Base-by-base conservation (phyloP, 208 protist species). In the Trypanosoma cruzi region DNA sequence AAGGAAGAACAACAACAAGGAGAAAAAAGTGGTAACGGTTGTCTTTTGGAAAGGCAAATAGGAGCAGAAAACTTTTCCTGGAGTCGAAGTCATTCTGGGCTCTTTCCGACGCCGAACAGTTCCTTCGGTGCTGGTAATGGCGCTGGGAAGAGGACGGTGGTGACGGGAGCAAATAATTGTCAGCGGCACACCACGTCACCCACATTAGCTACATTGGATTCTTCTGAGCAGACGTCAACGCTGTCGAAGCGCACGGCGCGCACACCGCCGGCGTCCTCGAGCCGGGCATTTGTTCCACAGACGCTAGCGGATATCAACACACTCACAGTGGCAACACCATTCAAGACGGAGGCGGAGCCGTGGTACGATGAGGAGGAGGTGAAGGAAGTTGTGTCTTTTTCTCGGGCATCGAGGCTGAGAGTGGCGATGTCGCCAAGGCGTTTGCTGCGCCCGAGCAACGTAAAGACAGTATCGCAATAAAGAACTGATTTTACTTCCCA, bases 351-450 rank as follows among this genome's bases (percentile, higher is more conserved):
- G 10, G 40, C 26, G 14, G 14, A 64, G 34, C n/a, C 66, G 10
- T 71, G 66, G 55, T 71, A 58, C 44, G 57, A 71, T 57, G 66
- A 62, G 24, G 56, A 71, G 14, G 57, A 64, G 28, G 28, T 71
- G 37, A 49, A 42, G 28, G 29, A 62, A 18, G 31, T 64, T 56
- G 66, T 71, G 3, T 44, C 32, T 16, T 53, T 54, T 22, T 71
- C 66, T 6, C 55, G 32, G 31, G 57, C 42, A 10, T 71, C 57
- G n/a, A 53, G 57, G 57, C 22, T 52, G 31, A 36, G 57, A 29
- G 5, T 58, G 22, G 29, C n/a, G 36, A 37, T 2, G 0, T 62
- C 42, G 34, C 42, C 48, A 44, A 52, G 36, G 24, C 64, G 54
- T 13, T 53, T 62, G n/a, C 32, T 58, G 24, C 31, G n/a, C 7